phyloP scores from a whole-genome alignment of 108 stramenopile species.

The Skeletonema potamos region DNA sequence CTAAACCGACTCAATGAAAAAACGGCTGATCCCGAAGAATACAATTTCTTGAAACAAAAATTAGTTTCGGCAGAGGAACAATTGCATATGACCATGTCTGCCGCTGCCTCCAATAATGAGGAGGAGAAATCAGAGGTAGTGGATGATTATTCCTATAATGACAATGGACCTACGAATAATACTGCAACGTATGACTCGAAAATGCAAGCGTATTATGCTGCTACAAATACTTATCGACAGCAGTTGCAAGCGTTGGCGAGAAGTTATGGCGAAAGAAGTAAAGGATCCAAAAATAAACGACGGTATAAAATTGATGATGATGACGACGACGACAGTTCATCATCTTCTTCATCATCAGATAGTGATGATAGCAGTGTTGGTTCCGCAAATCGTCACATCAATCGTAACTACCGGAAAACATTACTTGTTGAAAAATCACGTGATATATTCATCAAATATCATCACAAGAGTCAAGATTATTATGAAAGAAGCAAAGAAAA shows the following conservation, averaged over 20 bases:
- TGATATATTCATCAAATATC: background rate
- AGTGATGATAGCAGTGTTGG: background rate
- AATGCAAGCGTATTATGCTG: background rate
- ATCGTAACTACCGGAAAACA: background rate
- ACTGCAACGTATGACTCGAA: background rate
- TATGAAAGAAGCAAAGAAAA: background rate
- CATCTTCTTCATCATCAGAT: background rate
- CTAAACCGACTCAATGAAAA: background rate
- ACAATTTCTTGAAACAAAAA: background rate
- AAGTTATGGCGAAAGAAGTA: background rate
- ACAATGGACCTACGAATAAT: background rate
- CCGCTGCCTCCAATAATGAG: background rate
- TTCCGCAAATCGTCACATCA: background rate
- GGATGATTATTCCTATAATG: background rate
- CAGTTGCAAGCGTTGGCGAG: background rate
- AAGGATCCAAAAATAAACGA: background rate
- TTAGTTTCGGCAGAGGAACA: background rate
- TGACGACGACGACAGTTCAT: background rate
- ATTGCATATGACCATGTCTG: background rate
- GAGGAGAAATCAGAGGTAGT: background rate
- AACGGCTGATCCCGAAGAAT: background rate
- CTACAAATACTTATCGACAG: background rate
- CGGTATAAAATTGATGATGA: background rate
- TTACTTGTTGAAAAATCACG: background rate
- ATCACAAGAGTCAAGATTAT: background rate